Base-by-base conservation (phyloP, 768 basidiomycete genomes). In the Lepiota venenata region DNA sequence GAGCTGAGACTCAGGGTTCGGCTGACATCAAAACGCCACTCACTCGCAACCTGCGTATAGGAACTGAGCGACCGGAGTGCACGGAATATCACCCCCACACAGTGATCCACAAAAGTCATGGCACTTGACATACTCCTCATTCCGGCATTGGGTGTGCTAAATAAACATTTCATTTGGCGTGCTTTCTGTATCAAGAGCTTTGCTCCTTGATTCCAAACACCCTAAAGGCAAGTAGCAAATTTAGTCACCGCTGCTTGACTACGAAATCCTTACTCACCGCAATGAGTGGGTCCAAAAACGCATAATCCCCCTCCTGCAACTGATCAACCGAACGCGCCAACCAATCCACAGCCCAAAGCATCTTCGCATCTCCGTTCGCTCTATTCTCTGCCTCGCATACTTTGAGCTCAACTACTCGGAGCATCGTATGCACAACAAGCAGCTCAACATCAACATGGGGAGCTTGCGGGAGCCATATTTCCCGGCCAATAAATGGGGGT, bases 161-260 rank as follows among this genome's bases (percentile, higher is more conserved):
- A 14, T 4, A 54, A 20, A 20, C 37, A n/a, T 14, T 47, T 93
- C 10, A 85, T 74, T 18, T 72, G 71, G 61, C 87, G 80, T 15
- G 91, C 91, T 46, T 69, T 76, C 27, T 77, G 74, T 12, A 95
- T 73, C 37, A 72, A 75, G 20, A 81, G 82, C 47, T 71, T 72
- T 55, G 85, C 69, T 29, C 52, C 52, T 32, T 47, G 44, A 38
- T 54, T 54, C 52, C 52, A 54, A 16, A 54, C 52, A 9, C 44
- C 52, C 52, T 54, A 40, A 18, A 14, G 12, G 32, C 32, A 7
- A 36, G n/a, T 7, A 39, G 20, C 16, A 16, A 47, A 15, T 16
- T 47, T 22, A 18, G 27, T 18, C 10, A 37, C 7, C 22, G 15
- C 22, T 7, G 45, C 14, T 18, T 32, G 39, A 49, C 8, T 22